Percentiles rank a stretch among this genome's conserved stretches.
Conservation (phyloP, 1,284 basidiomycete genomes). For the Malassezia obtusa region DNA sequence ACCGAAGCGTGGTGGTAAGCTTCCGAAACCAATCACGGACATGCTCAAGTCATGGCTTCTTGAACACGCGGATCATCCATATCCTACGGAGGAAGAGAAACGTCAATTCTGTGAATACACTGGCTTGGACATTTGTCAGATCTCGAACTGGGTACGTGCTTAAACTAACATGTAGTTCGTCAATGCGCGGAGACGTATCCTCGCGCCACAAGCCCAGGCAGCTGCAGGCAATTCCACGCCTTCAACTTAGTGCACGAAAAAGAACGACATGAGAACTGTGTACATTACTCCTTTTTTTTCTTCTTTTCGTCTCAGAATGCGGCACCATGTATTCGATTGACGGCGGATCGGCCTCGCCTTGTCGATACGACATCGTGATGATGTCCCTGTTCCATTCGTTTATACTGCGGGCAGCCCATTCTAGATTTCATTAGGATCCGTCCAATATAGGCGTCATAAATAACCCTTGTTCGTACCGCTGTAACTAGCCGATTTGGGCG, state of each 20-base stretch:
- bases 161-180: slow-evolving; percentile 22
- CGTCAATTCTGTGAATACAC: slow-evolving; percentile 74
- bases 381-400: too few species aligned
- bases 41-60: slow-evolving; percentile 82
- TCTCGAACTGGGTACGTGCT: slow-evolving; percentile 47
- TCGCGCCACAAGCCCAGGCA: slow-evolving; percentile 20
- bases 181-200: slow-evolving; percentile 37
- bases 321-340: too few species aligned
- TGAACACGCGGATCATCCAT: slow-evolving; percentile 75
- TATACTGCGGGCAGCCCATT: too few species aligned
- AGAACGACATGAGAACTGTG: neutral
- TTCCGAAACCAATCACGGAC: slow-evolving; percentile 79
- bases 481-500: too few species aligned
- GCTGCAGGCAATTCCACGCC: neutral
- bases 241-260: too few species aligned
- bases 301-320: neutral
- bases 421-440: too few species aligned
- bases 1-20: slow-evolving; percentile 61
- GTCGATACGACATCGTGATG: too few species aligned
- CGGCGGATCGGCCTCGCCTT: too few species aligned
- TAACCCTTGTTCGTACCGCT: too few species aligned
- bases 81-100: slow-evolving; percentile 82
- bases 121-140: slow-evolving; percentile 73
- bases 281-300: neutral
- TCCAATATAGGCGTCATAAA: too few species aligned